Evolutionary conservation across 768 basidiomycete species (phyloP), one percentile per base, ranked within the genome.

Genomic region (Mrakia hoshinonis): DNA sequence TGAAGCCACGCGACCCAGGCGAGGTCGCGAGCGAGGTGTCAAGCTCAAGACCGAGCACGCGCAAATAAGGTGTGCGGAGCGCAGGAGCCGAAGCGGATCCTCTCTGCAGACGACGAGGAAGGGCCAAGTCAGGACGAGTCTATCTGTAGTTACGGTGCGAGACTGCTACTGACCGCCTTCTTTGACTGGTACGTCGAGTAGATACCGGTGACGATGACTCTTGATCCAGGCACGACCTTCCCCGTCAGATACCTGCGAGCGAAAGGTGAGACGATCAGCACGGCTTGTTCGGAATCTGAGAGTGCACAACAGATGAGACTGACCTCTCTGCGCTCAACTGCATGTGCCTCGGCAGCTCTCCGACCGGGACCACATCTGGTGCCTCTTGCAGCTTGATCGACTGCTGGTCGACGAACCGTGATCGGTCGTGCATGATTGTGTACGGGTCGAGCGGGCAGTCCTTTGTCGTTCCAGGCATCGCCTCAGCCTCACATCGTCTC

Each of bases 351-450:
- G 96, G 96, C 51, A 99, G 83, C 78, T 99, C 96, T 84, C 96
- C 96, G 31, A 98, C 94, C 0, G 96, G 96, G 1, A 99, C 96
- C 92, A 97, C 96, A 79, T 99, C 96, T 0, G 96, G 96, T 22
- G 95, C 94, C 80, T 99, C 96, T 80, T 99, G 96, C 15, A 99
- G 85, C 79, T 99, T 99, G 75, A 99, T 84, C 13, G 86, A 90
- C 80, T 99, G 96, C 75, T 96, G 93, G 78, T 99, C 96, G 10
- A 93, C 89, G 77, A 98, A 99, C 7, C 85, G 83, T 39, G 92
- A 98, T 80, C 92, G 91, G 47, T 92, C 89, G 79, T 99, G 96
- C 20, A 97, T 83, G 77, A 99, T 94, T 66, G 92, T 84, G 81
- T 94, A 99, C 0, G 96, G 96, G 78, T 98, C 96, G 67, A 98